phyloP scores from a whole-genome alignment of 164 flowering plant species.

The Umbellularia californica region DNA sequence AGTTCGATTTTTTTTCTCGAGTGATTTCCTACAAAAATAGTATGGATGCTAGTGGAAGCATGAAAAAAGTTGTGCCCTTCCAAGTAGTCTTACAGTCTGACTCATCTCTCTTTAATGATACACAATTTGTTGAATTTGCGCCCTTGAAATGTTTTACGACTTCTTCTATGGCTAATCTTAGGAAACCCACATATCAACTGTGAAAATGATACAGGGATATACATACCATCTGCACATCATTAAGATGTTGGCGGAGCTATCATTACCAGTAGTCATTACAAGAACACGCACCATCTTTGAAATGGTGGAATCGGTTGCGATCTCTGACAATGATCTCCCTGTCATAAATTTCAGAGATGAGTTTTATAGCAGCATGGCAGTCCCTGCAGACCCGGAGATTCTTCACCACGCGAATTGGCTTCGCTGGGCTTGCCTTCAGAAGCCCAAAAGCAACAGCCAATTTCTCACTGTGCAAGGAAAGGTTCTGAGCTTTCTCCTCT shows the following conservation, averaged over 20 bases:
- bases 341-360: conserved; percentile 17
- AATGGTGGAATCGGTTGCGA: conserved; percentile 23
- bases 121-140: neutral
- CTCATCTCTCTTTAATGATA: too few species aligned
- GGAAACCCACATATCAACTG: neutral
- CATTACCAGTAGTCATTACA: conserved; percentile 27
- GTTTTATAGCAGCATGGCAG: conserved; percentile 21
- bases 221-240: neutral
- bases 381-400: conserved; percentile 25
- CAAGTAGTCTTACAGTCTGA: neutral
- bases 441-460: conserved; percentile 27
- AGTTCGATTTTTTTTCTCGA: too few species aligned
- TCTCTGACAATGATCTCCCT: conserved; percentile 23
- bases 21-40: neutral
- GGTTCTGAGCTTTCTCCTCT: conserved; percentile 27
- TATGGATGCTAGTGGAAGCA: neutral
- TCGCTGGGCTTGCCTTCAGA: conserved; percentile 3
- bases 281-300: conserved; percentile 21
- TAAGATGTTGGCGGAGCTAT: neutral
- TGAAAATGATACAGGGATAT: neutral
- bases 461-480: conserved; percentile 24
- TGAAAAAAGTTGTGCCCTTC: neutral
- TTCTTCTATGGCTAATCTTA: neutral
- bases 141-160: neutral
- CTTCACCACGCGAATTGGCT: conserved; percentile 25